Evolutionary conservation across 495 filamentous ascomycete species (phyloP), one percentile per base, ranked within the genome.

Genomic region (Tuber microsphaerosporum): DNA sequence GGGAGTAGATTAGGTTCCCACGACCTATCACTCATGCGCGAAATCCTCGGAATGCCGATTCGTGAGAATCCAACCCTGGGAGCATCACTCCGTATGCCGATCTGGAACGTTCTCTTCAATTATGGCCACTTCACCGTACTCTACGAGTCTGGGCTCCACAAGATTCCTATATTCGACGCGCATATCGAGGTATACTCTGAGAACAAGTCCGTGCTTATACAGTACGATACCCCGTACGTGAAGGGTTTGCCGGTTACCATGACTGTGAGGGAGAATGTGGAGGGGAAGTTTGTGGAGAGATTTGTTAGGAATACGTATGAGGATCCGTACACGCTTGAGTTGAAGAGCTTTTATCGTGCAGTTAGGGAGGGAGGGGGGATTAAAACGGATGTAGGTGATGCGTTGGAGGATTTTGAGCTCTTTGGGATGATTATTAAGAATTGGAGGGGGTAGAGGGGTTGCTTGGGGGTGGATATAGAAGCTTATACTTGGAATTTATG

Each of bases 81-180:
- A 20, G 83, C 86, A 34, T 83, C 84, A 1, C 83, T 86, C 17
- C 85, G 85, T 39, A 80, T 83, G 26, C 86, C 86, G 0, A 86
- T 88, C 74, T 88, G 86, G 75, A 84, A 84, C 2, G 85, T 84
- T 4, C 81, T 86, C 16, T 86, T 88, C 74, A 84, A 87, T 70
- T 83, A 86, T 68, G 22, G 81, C 82, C 70, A 71, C 70, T 90
- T 88, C 71, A 84, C 86, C 0, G 83, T 88, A 16, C 83, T 85
- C n/a, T 90, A 88, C 74, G 89, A 90, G 77, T 85, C 84, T 1
- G 88, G 89, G 2, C 84, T 89, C 44, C 85, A 89, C 74, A 77
- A 80, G 6, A 85, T 90, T 2, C 87, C 88, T 8, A 75, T 85
- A 0, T 89, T 89, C 72, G 89, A 90, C 77, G 86, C 89, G 0